Evolutionary conservation across 2,329 filamentous ascomycete species (phyloP).

Genomic region (Cladophialophora psammophila): DNA sequence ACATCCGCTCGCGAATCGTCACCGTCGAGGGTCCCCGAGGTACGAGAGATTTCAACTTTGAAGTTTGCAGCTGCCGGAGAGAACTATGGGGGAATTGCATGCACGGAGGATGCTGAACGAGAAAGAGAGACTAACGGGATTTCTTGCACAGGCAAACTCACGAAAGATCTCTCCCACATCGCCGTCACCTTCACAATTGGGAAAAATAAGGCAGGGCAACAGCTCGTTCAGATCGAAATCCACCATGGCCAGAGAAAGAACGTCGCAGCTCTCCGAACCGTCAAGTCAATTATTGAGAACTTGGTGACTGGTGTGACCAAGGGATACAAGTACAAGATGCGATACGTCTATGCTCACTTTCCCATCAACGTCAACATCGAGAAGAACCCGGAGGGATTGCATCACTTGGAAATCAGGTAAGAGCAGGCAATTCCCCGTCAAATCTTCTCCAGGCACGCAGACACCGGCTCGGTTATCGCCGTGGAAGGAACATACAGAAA

Average conservation of each 20-base stretch:
- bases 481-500: slow-evolving; percentile 34
- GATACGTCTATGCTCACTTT: slow-evolving; percentile 99
- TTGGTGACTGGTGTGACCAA: slow-evolving; percentile 97
- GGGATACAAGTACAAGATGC: slow-evolving; percentile 99
- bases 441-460: background rate
- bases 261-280: slow-evolving; percentile 95
- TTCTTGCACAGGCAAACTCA: slow-evolving; percentile 76
- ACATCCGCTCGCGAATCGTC: slow-evolving; percentile 95
- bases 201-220: slow-evolving; percentile 62
- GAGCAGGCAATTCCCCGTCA: slow-evolving; percentile 46
- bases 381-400: slow-evolving; percentile 88
- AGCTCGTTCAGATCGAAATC: slow-evolving; percentile 90
- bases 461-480: background rate
- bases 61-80: slow-evolving; percentile 7
- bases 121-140: slow-evolving; percentile 21
- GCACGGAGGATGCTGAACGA: slow-evolving; percentile 2
- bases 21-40: slow-evolving; percentile 96
- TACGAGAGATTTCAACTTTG: slow-evolving; percentile 52
- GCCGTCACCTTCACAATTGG: slow-evolving; percentile 93
- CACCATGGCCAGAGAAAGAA: slow-evolving; percentile 99
- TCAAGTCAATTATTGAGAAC: slow-evolving; percentile 98
- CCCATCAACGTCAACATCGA: slow-evolving; percentile 99
- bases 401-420: slow-evolving; percentile 96
- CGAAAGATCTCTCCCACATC: slow-evolving; percentile 95
- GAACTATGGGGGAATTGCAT: slow-evolving; percentile 5